Percentiles rank a stretch among this genome's conserved stretches.
phyloP scores from a whole-genome alignment of 2,329 filamentous ascomycete species.

The Colletotrichum abscissum region DNA sequence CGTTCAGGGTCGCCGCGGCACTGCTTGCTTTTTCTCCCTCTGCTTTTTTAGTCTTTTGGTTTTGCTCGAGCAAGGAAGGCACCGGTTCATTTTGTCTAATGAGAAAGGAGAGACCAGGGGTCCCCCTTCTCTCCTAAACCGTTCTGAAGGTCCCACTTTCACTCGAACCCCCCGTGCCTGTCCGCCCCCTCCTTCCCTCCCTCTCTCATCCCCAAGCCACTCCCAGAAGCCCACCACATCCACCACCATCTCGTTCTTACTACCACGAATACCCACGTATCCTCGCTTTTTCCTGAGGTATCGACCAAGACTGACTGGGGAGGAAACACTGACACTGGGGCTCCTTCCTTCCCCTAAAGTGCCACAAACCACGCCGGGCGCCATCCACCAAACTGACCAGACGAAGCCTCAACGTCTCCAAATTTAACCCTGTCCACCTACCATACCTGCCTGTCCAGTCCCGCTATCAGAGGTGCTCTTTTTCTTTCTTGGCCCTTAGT shows the following conservation, averaged over 20 bases:
- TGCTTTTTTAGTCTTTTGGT: constrained; percentile 17
- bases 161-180: neutral
- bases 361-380: constrained; percentile 16
- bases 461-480: neutral
- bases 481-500: neutral
- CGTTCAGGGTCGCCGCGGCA: neutral
- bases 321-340: constrained; percentile 10
- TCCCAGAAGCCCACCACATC: neutral
- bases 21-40: neutral
- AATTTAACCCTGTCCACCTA: neutral
- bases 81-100: constrained; percentile 1
- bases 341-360: constrained; percentile 19
- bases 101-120: constrained; percentile 33
- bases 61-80: constrained; percentile 24
- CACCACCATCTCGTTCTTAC: neutral
- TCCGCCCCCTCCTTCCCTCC: constrained; percentile 1
- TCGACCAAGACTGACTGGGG: neutral
- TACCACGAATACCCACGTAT: neutral
- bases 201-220: neutral
- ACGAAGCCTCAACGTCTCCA: neutral
- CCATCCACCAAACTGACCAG: constrained; percentile 13
- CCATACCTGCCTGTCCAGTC: neutral
- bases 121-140: constrained; percentile 30
- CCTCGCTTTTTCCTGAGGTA: neutral
- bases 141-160: constrained; percentile 24